A percentile compares a stretch with the other conserved stretches of the same genome.
phyloP scores from a whole-genome alignment of 192 early-diverging fungal genomes.

The Umbelopsis vinacea region DNA sequence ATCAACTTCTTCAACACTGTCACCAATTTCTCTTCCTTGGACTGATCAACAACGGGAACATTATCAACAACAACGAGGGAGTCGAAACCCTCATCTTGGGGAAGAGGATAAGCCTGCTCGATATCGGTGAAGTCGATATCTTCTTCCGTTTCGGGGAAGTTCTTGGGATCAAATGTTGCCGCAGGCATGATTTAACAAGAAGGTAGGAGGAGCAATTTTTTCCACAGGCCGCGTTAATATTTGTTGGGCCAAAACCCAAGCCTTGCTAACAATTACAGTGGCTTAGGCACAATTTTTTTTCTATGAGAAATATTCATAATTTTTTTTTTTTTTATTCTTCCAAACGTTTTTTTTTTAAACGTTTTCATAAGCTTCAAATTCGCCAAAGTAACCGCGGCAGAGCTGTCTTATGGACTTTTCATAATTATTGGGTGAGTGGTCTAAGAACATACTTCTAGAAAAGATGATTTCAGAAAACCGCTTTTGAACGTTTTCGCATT shows the following conservation, averaged over 20 bases:
- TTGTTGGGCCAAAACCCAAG: background rate
- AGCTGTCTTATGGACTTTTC: conserved; percentile 51
- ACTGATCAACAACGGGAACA: conserved; percentile 83
- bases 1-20: conserved; percentile 78
- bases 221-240: background rate
- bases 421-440: conserved; percentile 77
- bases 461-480: conserved; percentile 82
- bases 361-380: conserved; percentile 25
- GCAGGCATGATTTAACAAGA: conserved; percentile 40
- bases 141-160: conserved; percentile 71
- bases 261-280: background rate
- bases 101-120: conserved; percentile 72
- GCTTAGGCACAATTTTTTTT: conserved; percentile 14
- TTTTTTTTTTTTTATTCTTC: background rate
- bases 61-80: conserved; percentile 93
- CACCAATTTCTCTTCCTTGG: conserved; percentile 86
- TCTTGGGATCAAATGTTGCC: conserved; percentile 55
- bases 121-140: conserved; percentile 95
- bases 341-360: conserved; percentile 1
- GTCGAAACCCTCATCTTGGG: conserved; percentile 75
- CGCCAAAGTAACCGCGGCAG: conserved; percentile 35
- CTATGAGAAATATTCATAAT: background rate
- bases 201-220: conserved; percentile 20
- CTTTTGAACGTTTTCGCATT: conserved; percentile 75
- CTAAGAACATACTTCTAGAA: conserved; percentile 77